Conservation (phyloP, 352 stramenopile species). For the Phytopythium cucurbitacearum region DNA sequence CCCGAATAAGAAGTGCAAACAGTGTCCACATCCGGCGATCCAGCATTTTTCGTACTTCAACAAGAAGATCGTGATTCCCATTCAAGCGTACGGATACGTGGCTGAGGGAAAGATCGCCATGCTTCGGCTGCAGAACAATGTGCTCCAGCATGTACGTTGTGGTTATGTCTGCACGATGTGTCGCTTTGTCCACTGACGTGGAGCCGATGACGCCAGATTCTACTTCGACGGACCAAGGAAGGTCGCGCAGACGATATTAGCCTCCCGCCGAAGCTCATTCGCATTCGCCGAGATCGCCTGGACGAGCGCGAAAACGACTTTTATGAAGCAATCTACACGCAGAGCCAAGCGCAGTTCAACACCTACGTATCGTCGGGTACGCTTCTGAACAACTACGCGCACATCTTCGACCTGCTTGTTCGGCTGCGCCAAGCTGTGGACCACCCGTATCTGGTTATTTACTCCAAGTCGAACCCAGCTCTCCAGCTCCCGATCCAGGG, state of each 20-base stretch:
- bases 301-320: slow-evolving; percentile 97
- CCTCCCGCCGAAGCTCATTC: slow-evolving; percentile 85
- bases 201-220: slow-evolving; percentile 50
- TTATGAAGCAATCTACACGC: slow-evolving; percentile 98
- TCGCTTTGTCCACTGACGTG: neutral
- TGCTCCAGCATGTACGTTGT: slow-evolving; percentile 83
- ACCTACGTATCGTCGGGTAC: slow-evolving; percentile 97
- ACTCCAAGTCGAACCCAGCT: slow-evolving; percentile 84
- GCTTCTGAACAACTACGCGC: slow-evolving; percentile 99
- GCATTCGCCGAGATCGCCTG: slow-evolving; percentile 77
- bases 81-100: slow-evolving; percentile 94
- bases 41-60: slow-evolving; percentile 99
- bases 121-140: slow-evolving; percentile 94
- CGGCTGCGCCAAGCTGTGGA: slow-evolving; percentile 97
- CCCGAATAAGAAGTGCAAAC: slow-evolving; percentile 79
- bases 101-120: slow-evolving; percentile 93
- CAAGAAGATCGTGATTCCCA: slow-evolving; percentile 98
- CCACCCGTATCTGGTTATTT: slow-evolving; percentile 97
- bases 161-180: slow-evolving; percentile 14
- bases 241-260: slow-evolving; percentile 95
- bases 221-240: slow-evolving; percentile 98
- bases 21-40: slow-evolving; percentile 93
- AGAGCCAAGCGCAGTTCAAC: slow-evolving; percentile 97
- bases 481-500: slow-evolving; percentile 47
- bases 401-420: slow-evolving; percentile 98